Base-by-base conservation (phyloP, 768 basidiomycete genomes). In the Steccherinum ochraceum region DNA sequence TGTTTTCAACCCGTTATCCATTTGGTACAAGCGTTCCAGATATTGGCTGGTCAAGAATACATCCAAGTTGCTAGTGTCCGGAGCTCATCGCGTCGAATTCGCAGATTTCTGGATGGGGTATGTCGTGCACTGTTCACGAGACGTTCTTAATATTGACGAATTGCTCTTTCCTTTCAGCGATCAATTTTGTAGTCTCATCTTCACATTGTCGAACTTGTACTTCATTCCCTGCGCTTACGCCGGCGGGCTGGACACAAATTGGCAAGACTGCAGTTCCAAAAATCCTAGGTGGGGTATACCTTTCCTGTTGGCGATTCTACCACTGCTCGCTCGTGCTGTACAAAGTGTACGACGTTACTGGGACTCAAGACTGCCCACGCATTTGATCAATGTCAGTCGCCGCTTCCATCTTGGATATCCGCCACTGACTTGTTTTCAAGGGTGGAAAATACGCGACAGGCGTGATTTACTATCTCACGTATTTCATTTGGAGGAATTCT, bases 81-180 rank as follows among this genome's bases (percentile, higher is more conserved):
- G 94, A 2, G 72, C 72, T 25, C 77, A 76, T 46, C 74, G 71
- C 12, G 92, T 94, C 52, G 91, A 93, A 83, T 93, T 93, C 63
- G 68, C 83, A 13, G 90, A 91, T 72, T 89, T 92, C 80, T 93
- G 90, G 90, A 74, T 92, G 64, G 90, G 88, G 87, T 88, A 65
- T 49, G 77, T 61, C n/a, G n/a, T n/a, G n/a, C n/a, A n/a, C n/a
- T n/a, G n/a, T n/a, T n/a, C 20, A 27, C 39, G 10, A 35, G 7
- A 49, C 42, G 24, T 40, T 52, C 52, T 53, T 18, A 42, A 5
- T 23, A 24, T 18, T 45, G 40, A 45, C 41, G 12, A 24, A 44
- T 46, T 24, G 3, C 13, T 43, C n/a, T 46, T 21, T 20, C 12
- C 39, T 24, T 27, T 5, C 59, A 90, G 88, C 12, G 90, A 93